Conservation (phyloP, 768 basidiomycete genomes). For the Mycena filopes region DNA sequence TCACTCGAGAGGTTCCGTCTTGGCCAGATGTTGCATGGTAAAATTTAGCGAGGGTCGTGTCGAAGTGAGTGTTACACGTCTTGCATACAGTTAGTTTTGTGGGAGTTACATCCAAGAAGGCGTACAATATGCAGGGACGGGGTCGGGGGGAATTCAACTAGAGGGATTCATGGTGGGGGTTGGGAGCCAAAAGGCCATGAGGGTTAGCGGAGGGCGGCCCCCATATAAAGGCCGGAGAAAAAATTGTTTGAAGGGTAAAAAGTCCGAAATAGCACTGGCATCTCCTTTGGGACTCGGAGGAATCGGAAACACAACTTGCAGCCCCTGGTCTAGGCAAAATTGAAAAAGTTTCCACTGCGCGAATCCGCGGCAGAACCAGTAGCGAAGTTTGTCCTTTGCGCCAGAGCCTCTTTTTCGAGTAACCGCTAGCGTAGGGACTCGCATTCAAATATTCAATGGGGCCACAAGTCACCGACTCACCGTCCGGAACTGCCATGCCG, state of each 20-base stretch:
- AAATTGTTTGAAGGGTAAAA: not conserved
- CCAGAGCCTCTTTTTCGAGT: conserved; percentile 7
- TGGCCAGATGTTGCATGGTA: conserved; percentile 46
- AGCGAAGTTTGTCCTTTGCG: not conserved
- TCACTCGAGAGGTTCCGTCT: conserved; percentile 49
- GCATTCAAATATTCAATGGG: too few relatives aligned
- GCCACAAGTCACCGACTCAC: too few relatives aligned
- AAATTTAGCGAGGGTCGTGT: conserved; percentile 34
- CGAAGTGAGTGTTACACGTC: conserved; percentile 18
- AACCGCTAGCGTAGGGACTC: too few relatives aligned
- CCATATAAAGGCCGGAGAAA: not conserved
- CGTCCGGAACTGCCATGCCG: too few relatives aligned
- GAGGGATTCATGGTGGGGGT: conserved; percentile 11
- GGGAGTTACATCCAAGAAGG: not conserved
- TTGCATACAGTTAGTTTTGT: not conserved
- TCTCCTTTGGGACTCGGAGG: too few relatives aligned
- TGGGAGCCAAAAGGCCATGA: conserved; percentile 7
- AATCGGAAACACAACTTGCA: too few relatives aligned
- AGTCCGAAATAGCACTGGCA: too few relatives aligned
- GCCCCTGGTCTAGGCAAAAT: too few relatives aligned
- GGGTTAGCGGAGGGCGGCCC: not conserved
- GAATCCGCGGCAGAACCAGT: too few relatives aligned
- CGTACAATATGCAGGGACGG: conserved; percentile 12
- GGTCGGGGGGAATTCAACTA: conserved; percentile 10
- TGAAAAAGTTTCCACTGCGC: too few relatives aligned